Base-by-base conservation (phyloP, 441 rosid species). In the Jatropha podagrica region DNA sequence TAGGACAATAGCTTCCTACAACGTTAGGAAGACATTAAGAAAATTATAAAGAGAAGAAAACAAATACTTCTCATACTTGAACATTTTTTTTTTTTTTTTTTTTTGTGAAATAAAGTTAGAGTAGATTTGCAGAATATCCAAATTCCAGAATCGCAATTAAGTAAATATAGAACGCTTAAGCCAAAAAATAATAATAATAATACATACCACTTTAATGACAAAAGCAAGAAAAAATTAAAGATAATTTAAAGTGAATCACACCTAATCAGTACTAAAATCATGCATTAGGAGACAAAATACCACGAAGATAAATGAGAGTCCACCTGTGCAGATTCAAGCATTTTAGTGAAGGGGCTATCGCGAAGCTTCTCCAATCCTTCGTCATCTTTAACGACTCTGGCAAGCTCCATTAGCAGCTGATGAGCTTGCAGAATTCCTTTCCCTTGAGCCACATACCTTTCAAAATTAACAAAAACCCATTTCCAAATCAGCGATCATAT, bases 351-450 rank as follows among this genome's bases (percentile, higher is more conserved):
- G n/a, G 93, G 93, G 79, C 89, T 84, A 65, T 83, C 83, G 6
- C 71, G 69, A 60, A 91, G 92, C 65, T 76, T 76, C 41, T 83
- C 48, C 78, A 76, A 80, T 10, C 81, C 76, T 83, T 83, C 80
- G 55, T 88, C 92, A 38, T 84, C 86, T 81, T 78, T 72, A 60
- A 85, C 64, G n/a, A 87, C 46, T 18, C 78, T 84, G n/a, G 86
- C 88, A 37, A 91, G 88, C 68, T 91, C 93, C 68, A 83, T 88
- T 54, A 89, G 74, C 84, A 92, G 76, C 66, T 83, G 84, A 82
- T 91, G 97, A 32, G 96, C 90, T 56, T 89, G 91, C 80, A 92
- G 65, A 52, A 92, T 87, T 64, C 88, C 92, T 83, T 92, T 92
- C 4, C 97, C 97, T 71, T 89, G 86, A 68, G 78, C 90, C 69